These are phyloP conservation scores for Acanthamoeba sp. DNA, from an alignment of 208 protist genomes.

Conservation along the genomic window DNA sequence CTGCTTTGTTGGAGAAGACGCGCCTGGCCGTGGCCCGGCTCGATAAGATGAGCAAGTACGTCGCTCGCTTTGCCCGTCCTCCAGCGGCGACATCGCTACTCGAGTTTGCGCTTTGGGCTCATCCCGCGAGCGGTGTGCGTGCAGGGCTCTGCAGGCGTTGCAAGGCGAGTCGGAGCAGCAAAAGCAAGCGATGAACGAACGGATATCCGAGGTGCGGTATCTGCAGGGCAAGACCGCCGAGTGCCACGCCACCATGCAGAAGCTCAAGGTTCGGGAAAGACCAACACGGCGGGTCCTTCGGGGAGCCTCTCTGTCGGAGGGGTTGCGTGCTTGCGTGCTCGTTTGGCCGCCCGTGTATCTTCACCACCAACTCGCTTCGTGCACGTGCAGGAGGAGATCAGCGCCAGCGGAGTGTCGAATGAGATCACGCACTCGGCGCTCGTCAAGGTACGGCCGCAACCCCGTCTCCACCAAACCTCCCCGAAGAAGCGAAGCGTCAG, in stretches of 20 bases:
- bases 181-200: constrained; percentile 26
- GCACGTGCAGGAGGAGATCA: constrained; percentile 55
- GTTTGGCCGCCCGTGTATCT: too few relatives aligned
- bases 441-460: not conserved
- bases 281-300: too few relatives aligned
- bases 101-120: not conserved
- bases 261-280: constrained; percentile 19
- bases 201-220: not conserved
- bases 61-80: not conserved
- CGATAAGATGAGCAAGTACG: constrained; percentile 38
- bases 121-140: too few relatives aligned
- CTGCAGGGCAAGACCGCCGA: constrained; percentile 41
- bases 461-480: too few relatives aligned
- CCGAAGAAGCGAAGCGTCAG: too few relatives aligned
- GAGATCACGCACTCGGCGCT: constrained; percentile 31
- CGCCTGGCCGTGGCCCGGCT: constrained; percentile 19
- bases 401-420: constrained; percentile 12
- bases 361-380: too few relatives aligned
- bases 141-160: not conserved
- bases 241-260: constrained; percentile 35
- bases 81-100: too few relatives aligned
- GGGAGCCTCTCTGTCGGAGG: too few relatives aligned
- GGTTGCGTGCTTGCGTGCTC: too few relatives aligned
- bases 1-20: constrained; percentile 34
- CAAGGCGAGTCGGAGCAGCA: not conserved